Conservation (phyloP, 2,329 filamentous ascomycete species). For the Chrysosporium keratinophilum region DNA sequence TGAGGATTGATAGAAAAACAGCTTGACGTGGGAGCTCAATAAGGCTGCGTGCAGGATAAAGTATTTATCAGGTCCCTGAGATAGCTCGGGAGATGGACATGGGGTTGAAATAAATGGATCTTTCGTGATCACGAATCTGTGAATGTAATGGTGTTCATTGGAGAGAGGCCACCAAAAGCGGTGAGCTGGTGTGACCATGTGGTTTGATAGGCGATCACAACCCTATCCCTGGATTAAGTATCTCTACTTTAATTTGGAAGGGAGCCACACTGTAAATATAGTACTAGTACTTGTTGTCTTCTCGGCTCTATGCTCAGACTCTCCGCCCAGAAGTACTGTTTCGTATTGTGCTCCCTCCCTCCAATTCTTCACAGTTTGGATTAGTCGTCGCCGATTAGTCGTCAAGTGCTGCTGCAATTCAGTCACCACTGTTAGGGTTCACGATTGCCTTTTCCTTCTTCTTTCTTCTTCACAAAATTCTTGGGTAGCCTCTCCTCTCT, state of each 20-base stretch:
- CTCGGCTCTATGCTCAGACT: not conserved
- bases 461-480: no score
- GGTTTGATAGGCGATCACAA: slow-evolving; percentile 1
- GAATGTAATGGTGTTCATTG: slow-evolving; percentile 3
- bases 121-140: not conserved
- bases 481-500: not conserved
- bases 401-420: not conserved
- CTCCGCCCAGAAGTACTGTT: not conserved
- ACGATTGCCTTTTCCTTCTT: not conserved
- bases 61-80: no score
- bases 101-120: no score
- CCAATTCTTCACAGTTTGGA: not conserved
- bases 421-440: not conserved
- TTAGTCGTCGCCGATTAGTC: slow-evolving; percentile 1
- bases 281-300: not conserved
- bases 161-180: slow-evolving; percentile 2
- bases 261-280: not conserved
- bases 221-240: slow-evolving; percentile 1
- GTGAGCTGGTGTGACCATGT: slow-evolving; percentile 9
- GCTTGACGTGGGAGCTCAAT: no score
- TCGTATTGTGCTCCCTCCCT: not conserved
- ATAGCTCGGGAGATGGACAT: not conserved
- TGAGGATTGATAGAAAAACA: no score
- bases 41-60: no score
- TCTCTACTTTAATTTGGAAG: not conserved